Conservation (phyloP, 495 filamentous ascomycete genomes). For the Trichocladium antarcticum region DNA sequence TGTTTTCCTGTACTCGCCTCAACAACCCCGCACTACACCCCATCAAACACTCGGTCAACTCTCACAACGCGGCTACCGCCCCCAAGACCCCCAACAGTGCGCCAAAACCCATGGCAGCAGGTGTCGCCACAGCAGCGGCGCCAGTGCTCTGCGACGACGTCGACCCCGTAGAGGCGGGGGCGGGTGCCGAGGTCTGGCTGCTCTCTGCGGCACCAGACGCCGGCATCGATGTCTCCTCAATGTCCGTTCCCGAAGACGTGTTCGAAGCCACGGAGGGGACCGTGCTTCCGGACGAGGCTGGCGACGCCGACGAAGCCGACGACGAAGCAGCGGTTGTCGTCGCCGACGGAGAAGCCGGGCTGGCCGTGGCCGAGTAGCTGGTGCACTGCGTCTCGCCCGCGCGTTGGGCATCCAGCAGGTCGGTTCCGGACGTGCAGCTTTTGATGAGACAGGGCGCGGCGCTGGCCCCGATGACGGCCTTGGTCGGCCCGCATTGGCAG, state of each 20-base stretch:
- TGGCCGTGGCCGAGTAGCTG: slow-evolving; percentile 8
- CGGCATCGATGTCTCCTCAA: neutral
- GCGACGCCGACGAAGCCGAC: too few relatives aligned
- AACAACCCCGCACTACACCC: neutral
- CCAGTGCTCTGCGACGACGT: neutral
- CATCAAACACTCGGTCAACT: too few relatives aligned
- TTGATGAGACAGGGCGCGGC: slow-evolving; percentile 18
- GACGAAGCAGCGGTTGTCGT: neutral
- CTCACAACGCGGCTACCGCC: slow-evolving; percentile 7
- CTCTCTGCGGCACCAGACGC: neutral
- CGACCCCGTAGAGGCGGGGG: neutral
- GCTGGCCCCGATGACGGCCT: slow-evolving; percentile 11
- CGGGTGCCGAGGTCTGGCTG: too few relatives aligned
- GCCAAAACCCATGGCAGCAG: neutral
- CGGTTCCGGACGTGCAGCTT: slow-evolving; percentile 5
- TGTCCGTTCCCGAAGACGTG: neutral
- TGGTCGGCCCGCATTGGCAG: slow-evolving; percentile 21
- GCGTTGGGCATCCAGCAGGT: slow-evolving; percentile 16
- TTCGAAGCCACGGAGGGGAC: neutral
- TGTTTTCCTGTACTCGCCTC: neutral
- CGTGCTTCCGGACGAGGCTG: too few relatives aligned
- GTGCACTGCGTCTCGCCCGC: slow-evolving; percentile 19
- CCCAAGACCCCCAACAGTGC: slow-evolving; percentile 10
- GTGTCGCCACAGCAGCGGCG: slow-evolving; percentile 1
- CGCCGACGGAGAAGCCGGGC: neutral